Evolutionary conservation across 2,329 filamentous ascomycete species (phyloP).

Genomic region (Fusarium albosuccineum): DNA sequence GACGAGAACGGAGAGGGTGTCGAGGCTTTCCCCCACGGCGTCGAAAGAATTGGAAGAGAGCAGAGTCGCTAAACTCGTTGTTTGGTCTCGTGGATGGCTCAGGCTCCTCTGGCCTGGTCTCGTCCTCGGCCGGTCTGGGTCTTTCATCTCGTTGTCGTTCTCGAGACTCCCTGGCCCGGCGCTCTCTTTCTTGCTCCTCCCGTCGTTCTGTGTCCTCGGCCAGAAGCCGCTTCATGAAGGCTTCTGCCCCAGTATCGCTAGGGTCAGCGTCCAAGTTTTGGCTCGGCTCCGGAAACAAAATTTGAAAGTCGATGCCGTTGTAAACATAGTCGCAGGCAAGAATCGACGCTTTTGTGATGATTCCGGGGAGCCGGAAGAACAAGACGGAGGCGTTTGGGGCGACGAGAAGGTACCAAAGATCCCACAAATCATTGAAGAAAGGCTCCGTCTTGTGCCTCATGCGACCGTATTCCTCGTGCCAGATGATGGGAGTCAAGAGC

Average conservation of each 20-base stretch:
- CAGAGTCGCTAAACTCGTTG: not conserved
- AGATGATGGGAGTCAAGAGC: conserved; percentile 7
- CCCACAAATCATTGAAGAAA: not conserved
- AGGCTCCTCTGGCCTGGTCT: not conserved
- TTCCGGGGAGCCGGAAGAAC: conserved; percentile 13
- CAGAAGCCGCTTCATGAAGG: conserved; percentile 15
- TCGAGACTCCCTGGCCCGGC: not conserved
- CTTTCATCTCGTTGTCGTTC: conserved; percentile 1
- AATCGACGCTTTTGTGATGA: conserved; percentile 2
- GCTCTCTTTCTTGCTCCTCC: not conserved
- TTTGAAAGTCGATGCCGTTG: conserved; percentile 5
- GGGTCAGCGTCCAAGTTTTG: conserved; percentile 1
- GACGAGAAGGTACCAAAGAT: conserved; percentile 13
- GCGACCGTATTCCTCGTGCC: not conserved
- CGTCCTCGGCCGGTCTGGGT: not conserved
- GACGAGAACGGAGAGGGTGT: not conserved
- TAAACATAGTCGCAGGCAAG: conserved; percentile 8
- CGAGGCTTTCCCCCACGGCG: not conserved
- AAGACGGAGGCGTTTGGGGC: conserved; percentile 3
- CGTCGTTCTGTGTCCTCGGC: conserved; percentile 7
- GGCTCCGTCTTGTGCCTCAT: not conserved
- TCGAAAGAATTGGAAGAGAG: not conserved
- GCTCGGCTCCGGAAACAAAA: conserved; percentile 5
- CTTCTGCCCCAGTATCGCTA: conserved; percentile 16
- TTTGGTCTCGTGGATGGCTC: not conserved